Conservation (phyloP, 1,284 basidiomycete genomes). For the Irpex sp. region DNA sequence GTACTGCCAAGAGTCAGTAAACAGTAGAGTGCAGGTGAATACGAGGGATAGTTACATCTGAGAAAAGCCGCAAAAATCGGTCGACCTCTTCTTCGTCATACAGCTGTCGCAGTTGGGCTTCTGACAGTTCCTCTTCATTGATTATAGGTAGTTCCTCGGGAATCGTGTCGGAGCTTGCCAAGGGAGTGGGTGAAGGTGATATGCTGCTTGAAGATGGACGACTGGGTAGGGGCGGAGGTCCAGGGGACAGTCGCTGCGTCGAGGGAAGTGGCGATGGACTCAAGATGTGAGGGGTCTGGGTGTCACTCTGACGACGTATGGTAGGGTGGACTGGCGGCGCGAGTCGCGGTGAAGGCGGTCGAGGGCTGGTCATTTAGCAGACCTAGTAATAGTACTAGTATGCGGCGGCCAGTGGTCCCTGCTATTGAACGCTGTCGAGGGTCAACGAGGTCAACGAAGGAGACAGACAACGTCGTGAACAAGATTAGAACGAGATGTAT, state of each 20-base stretch:
- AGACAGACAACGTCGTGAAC: too few species aligned
- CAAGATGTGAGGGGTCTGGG: background rate
- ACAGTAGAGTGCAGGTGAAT: too few species aligned
- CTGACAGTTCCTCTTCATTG: conserved; percentile 23
- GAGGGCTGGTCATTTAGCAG: background rate
- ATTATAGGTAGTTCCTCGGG: background rate
- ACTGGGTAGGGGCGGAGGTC: background rate
- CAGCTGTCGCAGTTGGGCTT: conserved; percentile 43
- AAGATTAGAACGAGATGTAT: too few species aligned
- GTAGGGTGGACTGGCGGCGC: conserved; percentile 1
- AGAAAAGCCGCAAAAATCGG: conserved; percentile 51
- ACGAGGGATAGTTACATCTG: conserved; percentile 33
- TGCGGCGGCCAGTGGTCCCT: too few species aligned
- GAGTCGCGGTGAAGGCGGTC: conserved; percentile 1
- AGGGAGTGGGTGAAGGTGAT: background rate
- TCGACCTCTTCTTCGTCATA: conserved; percentile 63
- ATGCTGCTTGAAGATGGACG: background rate
- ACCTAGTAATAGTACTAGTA: too few species aligned
- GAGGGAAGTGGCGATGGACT: background rate
- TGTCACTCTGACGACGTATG: background rate
- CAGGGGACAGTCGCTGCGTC: background rate
- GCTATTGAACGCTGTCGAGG: too few species aligned
- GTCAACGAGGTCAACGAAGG: too few species aligned
- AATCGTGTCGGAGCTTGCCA: background rate
- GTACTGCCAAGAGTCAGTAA: conserved; percentile 38